Evolutionary conservation across 140 eudicot species (phyloP).

Genomic region (Oenanthe javanica): DNA sequence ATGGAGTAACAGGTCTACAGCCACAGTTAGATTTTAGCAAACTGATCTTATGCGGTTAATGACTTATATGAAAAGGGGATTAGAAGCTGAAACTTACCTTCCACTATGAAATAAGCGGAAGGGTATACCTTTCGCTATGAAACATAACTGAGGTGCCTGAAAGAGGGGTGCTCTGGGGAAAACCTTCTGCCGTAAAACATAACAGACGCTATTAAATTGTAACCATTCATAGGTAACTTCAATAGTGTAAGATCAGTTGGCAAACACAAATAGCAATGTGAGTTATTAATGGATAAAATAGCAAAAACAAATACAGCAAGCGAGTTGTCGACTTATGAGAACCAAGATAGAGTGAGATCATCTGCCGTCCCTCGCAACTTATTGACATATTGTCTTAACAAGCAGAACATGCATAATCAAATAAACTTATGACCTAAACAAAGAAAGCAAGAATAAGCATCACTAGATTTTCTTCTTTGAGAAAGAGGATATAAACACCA

Average conservation of each 20-base stretch:
- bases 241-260: background rate
- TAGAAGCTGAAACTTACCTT: background rate
- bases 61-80: background rate
- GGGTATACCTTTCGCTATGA: background rate
- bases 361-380: background rate
- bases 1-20: background rate
- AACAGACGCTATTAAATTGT: background rate
- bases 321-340: background rate
- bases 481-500: slow-evolving; percentile 6
- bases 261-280: background rate
- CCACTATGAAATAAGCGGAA: background rate
- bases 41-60: background rate
- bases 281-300: background rate
- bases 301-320: slow-evolving; percentile 1
- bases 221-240: background rate
- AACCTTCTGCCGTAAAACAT: background rate
- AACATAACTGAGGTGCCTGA: background rate
- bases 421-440: slow-evolving; percentile 1
- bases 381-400: background rate
- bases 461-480: slow-evolving; percentile 7
- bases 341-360: too few species aligned
- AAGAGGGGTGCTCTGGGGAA: background rate
- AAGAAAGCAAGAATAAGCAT: slow-evolving; percentile 6
- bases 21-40: background rate
- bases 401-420: background rate